Conservation (phyloP, 495 filamentous ascomycete species). For the Niebla homalea region DNA sequence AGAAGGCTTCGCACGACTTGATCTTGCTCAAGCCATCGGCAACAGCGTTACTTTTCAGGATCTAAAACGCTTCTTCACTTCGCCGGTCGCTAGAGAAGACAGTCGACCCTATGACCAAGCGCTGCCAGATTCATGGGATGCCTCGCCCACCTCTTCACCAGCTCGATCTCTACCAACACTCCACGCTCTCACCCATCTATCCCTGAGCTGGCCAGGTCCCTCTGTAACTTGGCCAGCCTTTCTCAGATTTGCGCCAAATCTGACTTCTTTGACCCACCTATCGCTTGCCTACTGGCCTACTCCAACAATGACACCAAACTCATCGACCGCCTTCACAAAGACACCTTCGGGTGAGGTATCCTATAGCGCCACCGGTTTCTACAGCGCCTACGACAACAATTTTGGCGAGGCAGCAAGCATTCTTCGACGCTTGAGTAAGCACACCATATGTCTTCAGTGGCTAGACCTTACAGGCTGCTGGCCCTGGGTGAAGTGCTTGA, state of each 20-base stretch:
- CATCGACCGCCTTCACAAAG: slow-evolving; percentile 36
- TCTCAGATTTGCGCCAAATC: slow-evolving; percentile 43
- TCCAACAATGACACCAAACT: slow-evolving; percentile 52
- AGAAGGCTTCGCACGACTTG: slow-evolving; percentile 44
- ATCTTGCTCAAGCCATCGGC: slow-evolving; percentile 50
- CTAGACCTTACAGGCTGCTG: slow-evolving; percentile 70
- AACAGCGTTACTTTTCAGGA: slow-evolving; percentile 44
- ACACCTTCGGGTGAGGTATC: slow-evolving; percentile 35
- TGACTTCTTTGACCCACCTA: slow-evolving; percentile 59
- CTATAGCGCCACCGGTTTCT: slow-evolving; percentile 50
- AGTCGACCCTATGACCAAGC: slow-evolving; percentile 6
- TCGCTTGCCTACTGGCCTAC: slow-evolving; percentile 71
- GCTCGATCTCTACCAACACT: slow-evolving; percentile 19
- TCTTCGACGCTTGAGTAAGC: slow-evolving; percentile 51
- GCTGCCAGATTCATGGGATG: slow-evolving; percentile 8
- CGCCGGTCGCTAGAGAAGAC: not conserved
- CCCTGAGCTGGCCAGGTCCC: slow-evolving; percentile 33
- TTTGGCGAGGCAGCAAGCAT: slow-evolving; percentile 57
- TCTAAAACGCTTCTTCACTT: slow-evolving; percentile 35
- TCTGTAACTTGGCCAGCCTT: slow-evolving; percentile 54
- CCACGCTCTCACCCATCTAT: slow-evolving; percentile 41
- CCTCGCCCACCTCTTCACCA: not conserved
- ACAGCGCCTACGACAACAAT: slow-evolving; percentile 53
- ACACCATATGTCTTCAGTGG: slow-evolving; percentile 59
- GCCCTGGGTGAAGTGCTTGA: slow-evolving; percentile 56